Evolutionary conservation across 768 basidiomycete genomes (phyloP).

Genomic region (Leccinum ochraceum): DNA sequence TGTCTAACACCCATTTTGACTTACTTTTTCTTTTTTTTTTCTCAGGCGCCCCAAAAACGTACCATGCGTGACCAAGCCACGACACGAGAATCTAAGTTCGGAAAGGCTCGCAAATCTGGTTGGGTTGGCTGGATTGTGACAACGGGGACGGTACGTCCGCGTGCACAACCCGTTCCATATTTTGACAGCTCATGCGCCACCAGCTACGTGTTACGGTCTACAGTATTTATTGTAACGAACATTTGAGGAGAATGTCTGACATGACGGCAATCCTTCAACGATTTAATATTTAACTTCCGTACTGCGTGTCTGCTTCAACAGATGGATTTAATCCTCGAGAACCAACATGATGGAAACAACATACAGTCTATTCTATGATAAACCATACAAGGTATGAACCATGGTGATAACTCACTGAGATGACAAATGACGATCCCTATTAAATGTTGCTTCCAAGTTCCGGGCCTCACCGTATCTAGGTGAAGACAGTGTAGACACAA

Average conservation of each 20-base stretch:
- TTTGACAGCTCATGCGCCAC: background rate
- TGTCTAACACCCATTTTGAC: background rate
- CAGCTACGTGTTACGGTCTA: background rate
- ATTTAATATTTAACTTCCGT: background rate
- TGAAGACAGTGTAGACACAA: too few relatives aligned
- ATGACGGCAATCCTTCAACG: background rate
- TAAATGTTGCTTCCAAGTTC: too few relatives aligned
- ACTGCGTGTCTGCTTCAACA: background rate
- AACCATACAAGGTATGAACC: too few relatives aligned
- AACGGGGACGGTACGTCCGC: background rate
- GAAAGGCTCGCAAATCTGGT: conserved; percentile 19
- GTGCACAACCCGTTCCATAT: background rate
- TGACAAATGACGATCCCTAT: too few relatives aligned
- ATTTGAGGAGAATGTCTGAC: background rate
- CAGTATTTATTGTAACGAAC: background rate
- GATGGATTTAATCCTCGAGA: background rate
- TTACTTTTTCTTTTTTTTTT: background rate
- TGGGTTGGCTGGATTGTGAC: conserved; percentile 8
- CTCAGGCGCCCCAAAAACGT: conserved; percentile 16
- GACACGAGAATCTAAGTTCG: conserved; percentile 6
- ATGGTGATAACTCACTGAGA: too few relatives aligned
- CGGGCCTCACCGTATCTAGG: too few relatives aligned
- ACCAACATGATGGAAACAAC: too few relatives aligned
- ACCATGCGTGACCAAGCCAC: conserved; percentile 11
- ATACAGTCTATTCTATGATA: too few relatives aligned